Base-by-base conservation (phyloP, 345 rosid species). In the Dipteronia sinensis region DNA sequence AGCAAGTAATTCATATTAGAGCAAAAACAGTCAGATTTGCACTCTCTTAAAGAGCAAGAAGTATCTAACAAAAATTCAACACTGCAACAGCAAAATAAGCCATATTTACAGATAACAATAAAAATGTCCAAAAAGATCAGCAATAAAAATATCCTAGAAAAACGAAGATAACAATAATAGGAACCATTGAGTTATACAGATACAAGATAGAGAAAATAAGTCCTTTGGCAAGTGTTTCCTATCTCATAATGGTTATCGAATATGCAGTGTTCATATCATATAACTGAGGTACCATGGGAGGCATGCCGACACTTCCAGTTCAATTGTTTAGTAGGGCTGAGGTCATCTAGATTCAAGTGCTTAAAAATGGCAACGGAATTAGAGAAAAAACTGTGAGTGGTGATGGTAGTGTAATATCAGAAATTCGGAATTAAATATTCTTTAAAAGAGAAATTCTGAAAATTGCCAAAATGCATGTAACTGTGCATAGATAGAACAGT, bases 21-120 rank as follows among this genome's bases (percentile, higher is more conserved):
- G 19, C 34, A 73, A 74, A 38, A 79, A 23, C 69, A 79, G 63
- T 40, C 40, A 56, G 29, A 73, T 22, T n/a, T 5, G 15, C 19
- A 38, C n/a, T 6, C 38, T 13, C 66, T 31, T 38, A 47, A 67
- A 67, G 70, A 10, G 17, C 23, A 53, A 51, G 8, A 7, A 1
- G 10, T 44, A 31, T 9, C 23, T 7, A 55, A 56, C 15, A 29
- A 71, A 55, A 71, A 23, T n/a, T 16, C 29, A 2, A 40, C 6
- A 23, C 31, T 29, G 38, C 29, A 64, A 75, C 27, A 19, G 27
- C 10, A 1, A 61, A n/a, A 19, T 16, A 17, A 23, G 47, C 15
- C 29, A 17, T 13, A 3, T 58, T 6, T 44, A 61, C n/a, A 1
- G 27, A 27, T 27, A 27, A 27, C 27, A 27, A 27, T 27, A 27